Conservation (phyloP, 805 yeast genomes). For the Barnettozyma botsteinii region DNA sequence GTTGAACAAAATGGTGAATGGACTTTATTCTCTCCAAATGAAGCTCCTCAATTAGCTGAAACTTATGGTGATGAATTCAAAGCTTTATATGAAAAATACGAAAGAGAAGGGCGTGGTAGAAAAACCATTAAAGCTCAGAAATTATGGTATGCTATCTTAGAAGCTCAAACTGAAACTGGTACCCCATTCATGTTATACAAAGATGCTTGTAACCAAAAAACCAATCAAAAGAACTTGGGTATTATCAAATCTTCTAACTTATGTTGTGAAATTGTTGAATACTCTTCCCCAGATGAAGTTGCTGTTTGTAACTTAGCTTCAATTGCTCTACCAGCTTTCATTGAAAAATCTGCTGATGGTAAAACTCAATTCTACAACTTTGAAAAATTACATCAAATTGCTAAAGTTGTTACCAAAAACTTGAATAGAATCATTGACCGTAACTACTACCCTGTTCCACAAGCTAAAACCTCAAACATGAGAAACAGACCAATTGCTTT, state of each 20-base stretch:
- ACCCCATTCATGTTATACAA: conserved; percentile 92
- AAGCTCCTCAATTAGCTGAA: conserved; percentile 81
- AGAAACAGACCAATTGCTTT: conserved; percentile 91
- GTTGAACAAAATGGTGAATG: conserved; percentile 76
- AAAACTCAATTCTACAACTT: conserved; percentile 58
- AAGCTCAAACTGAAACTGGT: conserved; percentile 94
- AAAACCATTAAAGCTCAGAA: conserved; percentile 77
- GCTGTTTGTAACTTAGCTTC: conserved; percentile 96
- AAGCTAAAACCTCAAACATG: conserved; percentile 69
- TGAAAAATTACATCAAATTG: conserved; percentile 62
- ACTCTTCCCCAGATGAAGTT: conserved; percentile 85
- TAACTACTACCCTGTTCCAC: conserved; percentile 76
- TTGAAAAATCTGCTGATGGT: conserved; percentile 41
- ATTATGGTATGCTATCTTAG: conserved; percentile 83
- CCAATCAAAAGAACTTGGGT: conserved; percentile 90
- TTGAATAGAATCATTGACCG: conserved; percentile 80
- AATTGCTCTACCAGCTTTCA: conserved; percentile 77
- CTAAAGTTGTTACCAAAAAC: conserved; percentile 74
- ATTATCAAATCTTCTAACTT: conserved; percentile 88
- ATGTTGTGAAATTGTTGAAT: conserved; percentile 93
- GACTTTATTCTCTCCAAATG: conserved; percentile 87
- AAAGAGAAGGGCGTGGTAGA: conserved; percentile 57
- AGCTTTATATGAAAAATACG: conserved; percentile 65
- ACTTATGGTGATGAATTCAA: conserved; percentile 82
- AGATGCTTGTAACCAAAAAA: conserved; percentile 82